phyloP scores from a whole-genome alignment of 2,329 filamentous ascomycete genomes.

The Harringtonia aguacate region DNA sequence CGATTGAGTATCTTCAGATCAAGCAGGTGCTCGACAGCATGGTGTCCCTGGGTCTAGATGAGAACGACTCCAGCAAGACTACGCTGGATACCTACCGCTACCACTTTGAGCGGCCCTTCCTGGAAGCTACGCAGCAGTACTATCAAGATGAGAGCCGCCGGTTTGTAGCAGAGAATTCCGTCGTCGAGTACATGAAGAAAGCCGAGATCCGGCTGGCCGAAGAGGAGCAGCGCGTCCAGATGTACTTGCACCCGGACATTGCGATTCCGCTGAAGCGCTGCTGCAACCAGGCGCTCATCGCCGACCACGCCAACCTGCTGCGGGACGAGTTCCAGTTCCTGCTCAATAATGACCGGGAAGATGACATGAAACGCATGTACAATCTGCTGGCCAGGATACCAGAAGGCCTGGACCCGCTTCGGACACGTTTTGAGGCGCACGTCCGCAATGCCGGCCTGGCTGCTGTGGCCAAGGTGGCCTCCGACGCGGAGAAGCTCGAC shows the following conservation, averaged over 20 bases:
- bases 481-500: constrained; percentile 81
- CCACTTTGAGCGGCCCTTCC: constrained; percentile 88
- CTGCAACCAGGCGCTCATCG: constrained; percentile 83
- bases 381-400: constrained; percentile 79
- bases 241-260: constrained; percentile 89
- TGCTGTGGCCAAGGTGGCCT: constrained; percentile 83
- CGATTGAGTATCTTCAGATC: constrained; percentile 93
- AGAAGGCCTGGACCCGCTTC: constrained; percentile 80
- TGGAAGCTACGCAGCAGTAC: constrained; percentile 72
- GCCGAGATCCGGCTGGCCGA: constrained; percentile 81
- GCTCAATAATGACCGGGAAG: constrained; percentile 86
- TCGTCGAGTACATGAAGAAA: constrained; percentile 99
- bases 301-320: constrained; percentile 74
- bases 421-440: constrained; percentile 81
- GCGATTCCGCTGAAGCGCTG: constrained; percentile 71
- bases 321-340: constrained; percentile 93
- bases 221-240: constrained; percentile 84
- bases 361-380: constrained; percentile 96
- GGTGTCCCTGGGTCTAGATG: constrained; percentile 87
- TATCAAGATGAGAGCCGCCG: constrained; percentile 88
- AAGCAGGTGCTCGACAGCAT: constrained; percentile 96
- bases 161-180: constrained; percentile 92
- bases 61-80: constrained; percentile 84
- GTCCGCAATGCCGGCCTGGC: constrained; percentile 81
- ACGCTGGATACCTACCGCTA: constrained; percentile 90